Percentiles rank a stretch among this genome's conserved stretches.
Evolutionary conservation across 306 rosid species (phyloP).

Genomic region (Fragaria ananassa): DNA sequence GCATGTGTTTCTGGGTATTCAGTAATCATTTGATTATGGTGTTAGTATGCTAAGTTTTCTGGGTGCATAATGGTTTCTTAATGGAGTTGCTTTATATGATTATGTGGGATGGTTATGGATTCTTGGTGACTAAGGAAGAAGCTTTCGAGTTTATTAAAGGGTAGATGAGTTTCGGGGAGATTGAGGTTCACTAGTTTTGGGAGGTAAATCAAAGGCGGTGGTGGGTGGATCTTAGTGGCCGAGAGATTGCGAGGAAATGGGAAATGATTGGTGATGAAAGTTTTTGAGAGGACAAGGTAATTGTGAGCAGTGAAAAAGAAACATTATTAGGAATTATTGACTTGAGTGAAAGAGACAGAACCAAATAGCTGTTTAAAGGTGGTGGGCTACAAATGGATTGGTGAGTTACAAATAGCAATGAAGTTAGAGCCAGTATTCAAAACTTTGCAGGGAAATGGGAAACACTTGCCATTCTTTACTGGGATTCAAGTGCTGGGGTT

Average conservation of each 20-base stretch:
- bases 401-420: constrained; percentile 2
- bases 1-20: neutral
- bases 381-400: neutral
- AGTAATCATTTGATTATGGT: neutral
- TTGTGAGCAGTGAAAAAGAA: constrained; percentile 15
- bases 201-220: constrained; percentile 30
- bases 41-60: neutral
- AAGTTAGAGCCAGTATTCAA: neutral
- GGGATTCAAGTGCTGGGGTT: constrained; percentile 10
- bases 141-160: constrained; percentile 18
- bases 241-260: constrained; percentile 19
- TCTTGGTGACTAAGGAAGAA: constrained; percentile 15
- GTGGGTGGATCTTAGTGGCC: constrained; percentile 39
- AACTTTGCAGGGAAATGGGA: constrained; percentile 31
- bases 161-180: constrained; percentile 21
- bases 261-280: constrained; percentile 33
- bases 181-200: constrained; percentile 14
- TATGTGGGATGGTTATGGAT: constrained; percentile 38
- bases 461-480: constrained; percentile 24
- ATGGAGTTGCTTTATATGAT: constrained; percentile 31
- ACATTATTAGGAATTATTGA: constrained; percentile 10
- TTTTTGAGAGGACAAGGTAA: constrained; percentile 14
- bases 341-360: constrained; percentile 17
- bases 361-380: neutral
- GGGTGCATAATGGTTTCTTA: neutral